Base-by-base conservation (phyloP, 2,329 filamentous ascomycete genomes). In the Fusarium heterosporum region DNA sequence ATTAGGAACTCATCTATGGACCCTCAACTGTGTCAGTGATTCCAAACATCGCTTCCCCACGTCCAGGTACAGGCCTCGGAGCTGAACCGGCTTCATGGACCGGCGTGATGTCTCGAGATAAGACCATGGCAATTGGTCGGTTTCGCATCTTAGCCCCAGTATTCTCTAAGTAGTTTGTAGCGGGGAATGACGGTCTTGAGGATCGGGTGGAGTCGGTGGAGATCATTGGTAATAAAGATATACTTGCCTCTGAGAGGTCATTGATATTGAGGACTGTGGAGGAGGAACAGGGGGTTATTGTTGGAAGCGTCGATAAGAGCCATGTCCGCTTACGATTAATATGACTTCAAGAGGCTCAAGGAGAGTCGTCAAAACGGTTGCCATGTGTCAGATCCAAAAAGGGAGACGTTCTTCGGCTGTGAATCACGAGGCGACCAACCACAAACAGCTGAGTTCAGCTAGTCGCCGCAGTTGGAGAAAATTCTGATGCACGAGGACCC, bases 191-290 rank as follows among this genome's bases (percentile, higher is more conserved):
- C 56, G 59, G 51, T 43, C 52, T 62, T 55, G 68, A 64, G 69
- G 64, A 59, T 54, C 32, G 26, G 29, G 57, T 64, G 70, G 67
- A 57, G 48, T 41, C 56, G 36, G 69, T 66, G 67, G 68, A 17
- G 52, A 55, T 38, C 17, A 51, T 71, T 72, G 57, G 71, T 73
- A 71, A 73, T 72, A 51, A 41, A 28, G 48, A 68, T 70, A 72
- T 59, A 43, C 55, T 56, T 36, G 19, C 36, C 16, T 63, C 39
- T 72, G 49, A 73, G 69, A 73, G 71, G 71, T 39, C 38, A 38
- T 40, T 30, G 19, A 55, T 17, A 19, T 11, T 48, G 32, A 52
- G 40, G 50, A 47, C 46, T 68, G 38, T 13, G n/a, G 30, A 43
- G 39, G 38, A 32, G 42, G 25, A 39, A 32, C 67, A 68, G 45